Evolutionary conservation across 2,329 filamentous ascomycete species (phyloP).

Genomic region (Epichloe gansuensis): DNA sequence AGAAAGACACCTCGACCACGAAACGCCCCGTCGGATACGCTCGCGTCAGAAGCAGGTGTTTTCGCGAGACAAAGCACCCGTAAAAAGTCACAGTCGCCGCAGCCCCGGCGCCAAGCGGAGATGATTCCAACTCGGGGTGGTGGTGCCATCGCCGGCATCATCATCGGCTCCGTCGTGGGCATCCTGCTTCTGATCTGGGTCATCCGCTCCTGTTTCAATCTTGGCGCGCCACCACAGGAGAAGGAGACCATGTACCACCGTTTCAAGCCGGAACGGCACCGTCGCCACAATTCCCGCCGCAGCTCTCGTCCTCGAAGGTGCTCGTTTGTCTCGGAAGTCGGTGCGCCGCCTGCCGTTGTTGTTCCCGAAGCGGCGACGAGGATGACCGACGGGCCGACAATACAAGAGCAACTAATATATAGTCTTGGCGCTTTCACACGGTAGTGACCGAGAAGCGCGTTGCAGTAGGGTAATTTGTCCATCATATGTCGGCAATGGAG

Average conservation of each 20-base stretch:
- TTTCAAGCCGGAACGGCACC: constrained; percentile 12
- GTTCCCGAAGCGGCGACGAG: background rate
- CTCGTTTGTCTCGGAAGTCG: background rate
- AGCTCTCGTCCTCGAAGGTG: constrained; percentile 2
- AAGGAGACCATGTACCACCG: constrained; percentile 21
- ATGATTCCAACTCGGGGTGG: constrained; percentile 23
- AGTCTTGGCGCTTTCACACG: too few species aligned
- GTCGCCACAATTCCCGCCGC: constrained; percentile 11
- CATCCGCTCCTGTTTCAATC: constrained; percentile 30
- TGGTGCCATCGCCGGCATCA: constrained; percentile 38
- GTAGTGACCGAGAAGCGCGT: too few species aligned
- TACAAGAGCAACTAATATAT: background rate
- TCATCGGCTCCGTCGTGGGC: constrained; percentile 35
- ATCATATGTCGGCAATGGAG: background rate
- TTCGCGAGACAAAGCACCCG: constrained; percentile 1
- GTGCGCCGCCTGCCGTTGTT: background rate
- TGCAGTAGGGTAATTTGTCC: background rate
- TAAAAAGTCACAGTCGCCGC: constrained; percentile 19
- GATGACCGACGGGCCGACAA: background rate
- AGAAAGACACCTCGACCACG: too few species aligned
- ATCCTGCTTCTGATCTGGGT: constrained; percentile 34
- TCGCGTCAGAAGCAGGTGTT: background rate
- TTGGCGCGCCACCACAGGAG: constrained; percentile 23
- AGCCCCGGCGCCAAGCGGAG: background rate
- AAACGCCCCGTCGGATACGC: too few species aligned